Base-by-base conservation (phyloP, 495 filamentous ascomycete genomes). In the Cenococcum geophilum region DNA sequence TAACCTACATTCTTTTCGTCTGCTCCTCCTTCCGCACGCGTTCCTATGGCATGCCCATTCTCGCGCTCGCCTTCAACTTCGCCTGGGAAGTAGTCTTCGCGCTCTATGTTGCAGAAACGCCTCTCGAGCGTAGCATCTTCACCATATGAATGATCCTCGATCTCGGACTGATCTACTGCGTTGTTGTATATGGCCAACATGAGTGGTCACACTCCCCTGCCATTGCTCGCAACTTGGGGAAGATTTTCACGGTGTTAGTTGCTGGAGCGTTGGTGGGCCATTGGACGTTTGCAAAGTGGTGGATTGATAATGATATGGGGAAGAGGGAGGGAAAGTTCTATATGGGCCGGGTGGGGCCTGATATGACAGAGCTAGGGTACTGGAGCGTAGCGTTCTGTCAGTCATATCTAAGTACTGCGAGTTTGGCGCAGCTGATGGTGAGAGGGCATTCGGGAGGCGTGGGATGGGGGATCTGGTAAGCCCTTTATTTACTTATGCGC, bases 21-120 rank as follows among this genome's bases (percentile, higher is more conserved):
- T 70, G 64, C n/a, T 71, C 73, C 47, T 71, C 75, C 6, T 48
- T 76, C 16, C 64, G 57, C 23, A 71, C 72, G 49, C 70, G 69
- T n/a, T 70, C 77, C 10, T 77, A 79, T 65, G 68, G 75, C 60
- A 78, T 79, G 77, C 77, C 77, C 1, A 60, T 79, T 12, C 59
- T 77, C 50, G 70, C 74, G 0, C 72, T 78, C 18, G 70, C 73
- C 57, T 63, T 72, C 62, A 78, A 79, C 59, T 63, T 80, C 16
- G 71, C 69, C 16, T 79, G 78, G 77, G 77, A 79, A 67, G 57
- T 75, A 6, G 65, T 79, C 42, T 74, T 73, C 62, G 65, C 63
- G 12, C 61, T 77, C 52, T 76, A 68, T 66, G 71, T 80, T 32
- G 66, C 70, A 65, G 74, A 78, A 58, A 52, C 66, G 35, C 32